Evolutionary conservation across 2,329 filamentous ascomycete species (phyloP).

Genomic region (Cladosporium sp.): DNA sequence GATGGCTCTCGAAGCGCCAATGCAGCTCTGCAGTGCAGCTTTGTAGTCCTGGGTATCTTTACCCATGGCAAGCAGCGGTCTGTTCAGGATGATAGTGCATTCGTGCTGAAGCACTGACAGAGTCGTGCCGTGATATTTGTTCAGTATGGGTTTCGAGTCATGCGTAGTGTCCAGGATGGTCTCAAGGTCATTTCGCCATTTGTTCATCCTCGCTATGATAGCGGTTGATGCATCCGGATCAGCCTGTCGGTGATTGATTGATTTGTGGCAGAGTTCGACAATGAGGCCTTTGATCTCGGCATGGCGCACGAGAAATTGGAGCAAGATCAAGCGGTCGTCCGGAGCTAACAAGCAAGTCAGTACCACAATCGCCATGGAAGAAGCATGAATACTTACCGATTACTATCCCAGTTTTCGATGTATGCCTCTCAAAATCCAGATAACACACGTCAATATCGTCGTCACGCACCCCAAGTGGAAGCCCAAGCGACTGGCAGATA

Average conservation of each 20-base stretch:
- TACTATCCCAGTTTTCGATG: constrained; percentile 1
- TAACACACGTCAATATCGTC: constrained; percentile 55
- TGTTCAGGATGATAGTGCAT: constrained; percentile 46
- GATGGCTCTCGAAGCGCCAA: constrained; percentile 45
- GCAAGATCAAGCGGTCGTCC: constrained; percentile 2
- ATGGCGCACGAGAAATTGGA: constrained; percentile 39
- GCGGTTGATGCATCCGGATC: constrained; percentile 34
- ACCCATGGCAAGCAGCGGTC: constrained; percentile 44
- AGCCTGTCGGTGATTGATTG: constrained; percentile 38
- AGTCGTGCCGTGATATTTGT: constrained; percentile 36
- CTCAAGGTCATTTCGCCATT: constrained; percentile 51
- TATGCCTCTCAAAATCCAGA: constrained; percentile 43
- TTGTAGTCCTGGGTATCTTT: constrained; percentile 40
- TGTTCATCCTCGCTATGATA: constrained; percentile 45
- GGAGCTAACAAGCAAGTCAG: background rate
- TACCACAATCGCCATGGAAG: background rate
- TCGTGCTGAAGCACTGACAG: constrained; percentile 45
- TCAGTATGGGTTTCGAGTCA: constrained; percentile 14
- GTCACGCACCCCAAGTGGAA: constrained; percentile 50
- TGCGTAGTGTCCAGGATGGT: constrained; percentile 30
- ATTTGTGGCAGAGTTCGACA: constrained; percentile 49
- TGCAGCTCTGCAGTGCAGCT: constrained; percentile 46
- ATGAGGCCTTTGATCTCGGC: constrained; percentile 46
- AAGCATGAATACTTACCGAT: background rate
- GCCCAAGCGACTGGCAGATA: constrained; percentile 50